Conservation (phyloP, 2,329 filamentous ascomycete species). For the Fonsecaea monophora region DNA sequence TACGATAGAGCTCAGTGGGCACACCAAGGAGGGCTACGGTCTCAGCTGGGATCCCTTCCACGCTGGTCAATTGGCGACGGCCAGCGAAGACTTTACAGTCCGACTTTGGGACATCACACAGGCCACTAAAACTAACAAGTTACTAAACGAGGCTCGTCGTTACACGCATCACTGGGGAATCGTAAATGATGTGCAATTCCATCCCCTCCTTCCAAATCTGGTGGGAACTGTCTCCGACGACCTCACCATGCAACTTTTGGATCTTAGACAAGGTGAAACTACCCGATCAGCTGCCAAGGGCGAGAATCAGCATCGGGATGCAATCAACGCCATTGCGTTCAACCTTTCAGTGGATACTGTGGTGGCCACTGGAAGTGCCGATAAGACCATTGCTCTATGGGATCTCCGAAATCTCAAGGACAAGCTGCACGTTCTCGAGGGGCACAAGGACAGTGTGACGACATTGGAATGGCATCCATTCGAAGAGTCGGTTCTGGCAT, state of each 20-base stretch:
- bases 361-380: constrained; percentile 89
- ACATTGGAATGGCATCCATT: constrained; percentile 94
- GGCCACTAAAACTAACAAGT: constrained; percentile 72
- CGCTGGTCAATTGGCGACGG: constrained; percentile 82
- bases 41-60: constrained; percentile 89
- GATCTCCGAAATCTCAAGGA: constrained; percentile 89
- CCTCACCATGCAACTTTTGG: constrained; percentile 87
- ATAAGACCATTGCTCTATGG: constrained; percentile 95
- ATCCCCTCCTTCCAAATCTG: constrained; percentile 81
- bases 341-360: constrained; percentile 90
- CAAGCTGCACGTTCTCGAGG: constrained; percentile 87
- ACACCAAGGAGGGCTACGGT: constrained; percentile 88
- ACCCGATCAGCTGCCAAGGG: constrained; percentile 70
- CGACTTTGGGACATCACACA: constrained; percentile 89
- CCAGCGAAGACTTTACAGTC: constrained; percentile 90
- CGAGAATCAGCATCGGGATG: constrained; percentile 80
- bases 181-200: constrained; percentile 97
- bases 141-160: constrained; percentile 72
- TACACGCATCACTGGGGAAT: constrained; percentile 89
- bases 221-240: constrained; percentile 96
- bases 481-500: constrained; percentile 86
- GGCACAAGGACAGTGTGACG: constrained; percentile 87
- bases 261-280: constrained; percentile 73
- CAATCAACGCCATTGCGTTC: constrained; percentile 95
- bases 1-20: constrained; percentile 83